Evolutionary conservation across 108 stramenopile species (phyloP).

Genomic region (Conticribra weissflogii): DNA sequence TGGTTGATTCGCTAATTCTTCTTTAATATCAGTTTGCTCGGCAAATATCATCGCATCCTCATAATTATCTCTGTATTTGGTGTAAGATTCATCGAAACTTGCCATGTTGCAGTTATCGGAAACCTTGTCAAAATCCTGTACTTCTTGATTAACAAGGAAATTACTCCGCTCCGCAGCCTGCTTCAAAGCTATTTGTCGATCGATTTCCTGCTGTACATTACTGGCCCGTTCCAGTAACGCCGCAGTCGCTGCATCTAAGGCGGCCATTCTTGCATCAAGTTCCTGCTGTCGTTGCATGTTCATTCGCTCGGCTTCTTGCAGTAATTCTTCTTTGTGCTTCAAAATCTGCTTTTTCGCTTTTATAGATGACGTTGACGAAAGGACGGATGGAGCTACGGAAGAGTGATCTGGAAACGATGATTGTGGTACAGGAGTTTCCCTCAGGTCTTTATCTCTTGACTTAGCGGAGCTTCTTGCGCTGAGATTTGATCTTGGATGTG

Average conservation of each 20-base stretch:
- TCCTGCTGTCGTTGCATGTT: slow-evolving; percentile 2
- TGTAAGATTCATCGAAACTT: no score
- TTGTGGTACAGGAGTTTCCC: neutral
- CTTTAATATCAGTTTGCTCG: no score
- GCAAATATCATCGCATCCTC: no score
- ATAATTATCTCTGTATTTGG: no score
- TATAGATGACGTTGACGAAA: no score
- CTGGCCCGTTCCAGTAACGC: slow-evolving; percentile 3
- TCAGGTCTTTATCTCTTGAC: no score
- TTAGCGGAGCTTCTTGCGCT: no score
- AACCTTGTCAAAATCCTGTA: neutral
- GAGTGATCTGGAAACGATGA: neutral
- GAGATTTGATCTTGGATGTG: no score
- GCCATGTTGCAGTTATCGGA: neutral
- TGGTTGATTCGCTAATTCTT: neutral
- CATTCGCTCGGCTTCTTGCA: slow-evolving; percentile 10
- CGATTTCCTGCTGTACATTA: slow-evolving; percentile 12
- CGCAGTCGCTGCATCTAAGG: slow-evolving; percentile 6
- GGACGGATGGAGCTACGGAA: neutral
- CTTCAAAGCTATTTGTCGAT: neutral
- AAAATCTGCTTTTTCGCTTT: neutral
- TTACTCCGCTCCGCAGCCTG: neutral
- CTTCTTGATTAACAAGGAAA: neutral
- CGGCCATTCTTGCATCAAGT: slow-evolving; percentile 5
- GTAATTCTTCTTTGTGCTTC: neutral